phyloP scores from a whole-genome alignment of 495 filamentous ascomycete genomes.

The Talaromyces trachyspermus region DNA sequence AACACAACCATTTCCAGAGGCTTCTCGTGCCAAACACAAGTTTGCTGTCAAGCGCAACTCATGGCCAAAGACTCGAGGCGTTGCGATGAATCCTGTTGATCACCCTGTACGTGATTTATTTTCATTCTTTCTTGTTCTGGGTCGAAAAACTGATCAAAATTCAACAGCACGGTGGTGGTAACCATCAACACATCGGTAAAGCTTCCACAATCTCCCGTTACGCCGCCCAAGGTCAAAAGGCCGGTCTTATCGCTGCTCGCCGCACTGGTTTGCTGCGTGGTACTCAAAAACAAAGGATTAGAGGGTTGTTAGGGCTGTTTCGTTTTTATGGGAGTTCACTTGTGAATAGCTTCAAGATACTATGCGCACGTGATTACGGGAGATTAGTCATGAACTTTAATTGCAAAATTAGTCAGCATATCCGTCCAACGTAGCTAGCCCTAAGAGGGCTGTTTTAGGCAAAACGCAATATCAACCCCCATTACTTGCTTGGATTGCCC shows the following conservation, averaged over 20 bases:
- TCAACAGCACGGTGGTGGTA: conserved; percentile 99
- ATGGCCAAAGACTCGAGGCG: conserved; percentile 99
- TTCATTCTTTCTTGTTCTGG: background rate
- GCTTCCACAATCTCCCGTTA: conserved; percentile 98
- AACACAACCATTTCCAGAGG: conserved; percentile 50
- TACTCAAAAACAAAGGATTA: conserved; percentile 99
- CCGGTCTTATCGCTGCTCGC: conserved; percentile 98
- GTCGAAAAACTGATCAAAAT: no score
- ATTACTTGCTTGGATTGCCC: no score
- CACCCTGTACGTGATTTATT: conserved; percentile 24
- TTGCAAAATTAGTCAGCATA: no score
- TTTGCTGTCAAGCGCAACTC: conserved; percentile 99
- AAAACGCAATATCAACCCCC: no score
- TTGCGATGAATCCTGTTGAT: conserved; percentile 89
- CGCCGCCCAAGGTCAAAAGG: conserved; percentile 98
- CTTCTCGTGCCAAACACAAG: conserved; percentile 98
- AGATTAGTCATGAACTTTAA: no score
- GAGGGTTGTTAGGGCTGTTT: conserved; percentile 8
- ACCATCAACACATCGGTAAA: conserved; percentile 99
- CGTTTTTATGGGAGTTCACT: background rate
- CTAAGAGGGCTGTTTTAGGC: no score
- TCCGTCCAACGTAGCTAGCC: no score
- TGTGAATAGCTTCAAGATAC: background rate
- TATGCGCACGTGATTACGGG: no score
- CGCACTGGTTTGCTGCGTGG: conserved; percentile 98